Percentiles rank a stretch among this genome's conserved stretches.
phyloP scores from a whole-genome alignment of 306 rosid species.

The Lagenaria siceraria region DNA sequence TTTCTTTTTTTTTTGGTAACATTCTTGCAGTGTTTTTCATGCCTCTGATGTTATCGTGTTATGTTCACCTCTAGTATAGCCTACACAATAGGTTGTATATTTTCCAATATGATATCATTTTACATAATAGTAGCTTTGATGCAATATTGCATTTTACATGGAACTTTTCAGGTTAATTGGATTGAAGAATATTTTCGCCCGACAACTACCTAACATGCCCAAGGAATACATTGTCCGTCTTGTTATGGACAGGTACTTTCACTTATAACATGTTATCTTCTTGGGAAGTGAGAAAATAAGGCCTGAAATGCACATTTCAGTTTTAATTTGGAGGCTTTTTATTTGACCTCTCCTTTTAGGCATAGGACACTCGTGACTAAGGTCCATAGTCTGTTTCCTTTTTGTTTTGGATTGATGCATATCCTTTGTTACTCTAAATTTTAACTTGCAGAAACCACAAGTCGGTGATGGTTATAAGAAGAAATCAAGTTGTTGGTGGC shows the following conservation, averaged over 20 bases:
- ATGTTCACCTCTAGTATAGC: not conserved
- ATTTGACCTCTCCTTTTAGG: not conserved
- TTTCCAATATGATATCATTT: not conserved
- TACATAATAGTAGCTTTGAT: not conserved
- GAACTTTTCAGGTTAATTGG: constrained; percentile 67
- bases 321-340: not conserved
- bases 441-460: constrained; percentile 69
- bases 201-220: constrained; percentile 98
- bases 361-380: not conserved
- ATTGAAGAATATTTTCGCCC: constrained; percentile 88
- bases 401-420: not conserved
- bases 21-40: not conserved
- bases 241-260: constrained; percentile 86
- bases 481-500: constrained; percentile 85
- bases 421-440: not conserved
- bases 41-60: not conserved
- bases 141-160: constrained; percentile 11
- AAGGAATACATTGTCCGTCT: constrained; percentile 98
- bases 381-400: not conserved
- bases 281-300: not conserved
- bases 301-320: not conserved
- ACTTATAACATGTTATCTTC: not conserved
- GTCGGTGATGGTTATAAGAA: constrained; percentile 89
- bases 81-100: not conserved
- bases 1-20: not conserved